Conservation (phyloP, 192 early-diverging fungal species). For the Haplosporangium gracile region DNA sequence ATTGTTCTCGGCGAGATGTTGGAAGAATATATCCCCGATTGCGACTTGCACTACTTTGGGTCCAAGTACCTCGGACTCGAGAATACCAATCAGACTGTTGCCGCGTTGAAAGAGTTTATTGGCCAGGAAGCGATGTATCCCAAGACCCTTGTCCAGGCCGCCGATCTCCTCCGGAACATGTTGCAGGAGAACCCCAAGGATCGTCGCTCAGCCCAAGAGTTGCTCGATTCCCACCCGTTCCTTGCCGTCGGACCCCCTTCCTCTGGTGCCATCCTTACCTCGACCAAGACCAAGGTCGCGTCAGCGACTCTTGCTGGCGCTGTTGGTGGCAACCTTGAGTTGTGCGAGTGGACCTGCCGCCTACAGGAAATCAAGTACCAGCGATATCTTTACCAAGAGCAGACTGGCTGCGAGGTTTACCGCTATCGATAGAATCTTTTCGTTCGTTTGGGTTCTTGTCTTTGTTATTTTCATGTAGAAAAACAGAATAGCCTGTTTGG, state of each 20-base stretch:
- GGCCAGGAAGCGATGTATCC: slow-evolving; percentile 58
- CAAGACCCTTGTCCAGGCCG: slow-evolving; percentile 67
- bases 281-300: not conserved
- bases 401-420: slow-evolving; percentile 34
- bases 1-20: slow-evolving; percentile 81
- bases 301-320: not conserved
- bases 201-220: slow-evolving; percentile 68
- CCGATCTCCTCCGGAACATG: slow-evolving; percentile 70
- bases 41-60: slow-evolving; percentile 76
- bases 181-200: slow-evolving; percentile 66
- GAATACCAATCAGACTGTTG: slow-evolving; percentile 74
- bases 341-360: slow-evolving; percentile 42
- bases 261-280: not conserved
- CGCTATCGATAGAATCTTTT: slow-evolving; percentile 35
- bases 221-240: slow-evolving; percentile 72
- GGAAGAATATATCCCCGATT: slow-evolving; percentile 75
- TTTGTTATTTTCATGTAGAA: not conserved
- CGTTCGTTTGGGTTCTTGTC: not conserved
- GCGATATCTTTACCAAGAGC: slow-evolving; percentile 34
- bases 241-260: not conserved
- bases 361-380: slow-evolving; percentile 57
- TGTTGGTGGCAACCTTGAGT: slow-evolving; percentile 11
- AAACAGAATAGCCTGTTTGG: not conserved
- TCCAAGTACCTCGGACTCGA: slow-evolving; percentile 72
- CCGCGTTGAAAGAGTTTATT: slow-evolving; percentile 65